Evolutionary conservation across 139 green algal species (phyloP), one percentile per base, ranked within the genome.

Genomic region (Micractinium sp.): DNA sequence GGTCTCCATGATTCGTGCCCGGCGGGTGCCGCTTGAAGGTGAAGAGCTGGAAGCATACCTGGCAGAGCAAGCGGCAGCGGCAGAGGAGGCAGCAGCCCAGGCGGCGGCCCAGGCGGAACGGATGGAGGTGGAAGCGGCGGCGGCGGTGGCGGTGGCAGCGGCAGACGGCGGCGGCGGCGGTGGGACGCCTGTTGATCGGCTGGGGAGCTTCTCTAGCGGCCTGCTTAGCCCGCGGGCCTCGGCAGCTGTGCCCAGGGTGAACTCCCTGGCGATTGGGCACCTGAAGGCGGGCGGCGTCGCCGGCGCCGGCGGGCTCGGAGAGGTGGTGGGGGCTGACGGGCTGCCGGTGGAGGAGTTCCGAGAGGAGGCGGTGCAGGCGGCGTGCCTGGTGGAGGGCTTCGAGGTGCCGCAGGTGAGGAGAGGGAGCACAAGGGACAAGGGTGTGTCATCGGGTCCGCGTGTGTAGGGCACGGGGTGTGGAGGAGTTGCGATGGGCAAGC

Each of bases 351-450:
- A 89, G 22, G 35, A 91, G 71, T 71, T 75, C 82, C 23, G 80
- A 56, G 41, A 92, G 85, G 83, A 77, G 41, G 85, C 60, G 19
- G 63, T 20, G 2, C 31, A 12, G 27, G 67, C 53, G 14, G 88
- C 79, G 1, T 92, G 95, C 38, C 86, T 98, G 27, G 91, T 98
- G 38, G 96, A 98, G 14, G 96, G 96, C 4, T 98, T 98, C 87
- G 87, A 90, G 1, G 90, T 93, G 35, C 95, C 95, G 0, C 41
- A 94, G 94, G 95, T 95, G 63, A 25, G 85, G 31, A 38, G 39
- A n/a, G n/a, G n/a, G n/a, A n/a, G n/a, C n/a, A n/a, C n/a, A n/a
- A n/a, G n/a, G n/a, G n/a, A n/a, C n/a, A n/a, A n/a, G n/a, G n/a
- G n/a, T n/a, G n/a, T n/a, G n/a, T n/a, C n/a, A n/a, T n/a, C n/a